phyloP scores from a whole-genome alignment of 2,329 filamentous ascomycete species.

The Diaporthe sp. region DNA sequence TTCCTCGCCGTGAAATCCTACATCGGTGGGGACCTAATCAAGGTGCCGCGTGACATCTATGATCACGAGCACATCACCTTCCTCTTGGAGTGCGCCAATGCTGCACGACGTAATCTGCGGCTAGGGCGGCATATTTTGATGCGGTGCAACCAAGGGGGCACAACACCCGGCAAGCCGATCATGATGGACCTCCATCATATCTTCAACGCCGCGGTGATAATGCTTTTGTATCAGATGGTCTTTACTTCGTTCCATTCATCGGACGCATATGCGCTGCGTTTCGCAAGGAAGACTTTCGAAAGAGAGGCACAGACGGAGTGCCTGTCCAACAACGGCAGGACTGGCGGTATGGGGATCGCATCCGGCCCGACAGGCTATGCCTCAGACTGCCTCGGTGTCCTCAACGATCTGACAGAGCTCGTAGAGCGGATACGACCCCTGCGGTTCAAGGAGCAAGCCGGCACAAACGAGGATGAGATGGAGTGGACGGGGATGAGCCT shows the following conservation, averaged over 20 bases:
- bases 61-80: conserved; percentile 46
- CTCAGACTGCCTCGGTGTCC: conserved; percentile 39
- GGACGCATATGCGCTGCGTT: conserved; percentile 53
- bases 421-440: conserved; percentile 37
- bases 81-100: conserved; percentile 57
- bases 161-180: conserved; percentile 55
- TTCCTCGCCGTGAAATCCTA: conserved; percentile 62
- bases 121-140: conserved; percentile 54
- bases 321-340: conserved; percentile 49
- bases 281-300: conserved; percentile 59
- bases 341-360: conserved; percentile 4
- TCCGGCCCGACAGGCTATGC: conserved; percentile 37
- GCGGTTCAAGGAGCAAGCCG: conserved; percentile 37
- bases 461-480: conserved; percentile 16
- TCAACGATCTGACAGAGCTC: conserved; percentile 37
- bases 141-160: conserved; percentile 44
- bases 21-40: conserved; percentile 57
- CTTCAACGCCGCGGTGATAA: conserved; percentile 64
- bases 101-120: conserved; percentile 61
- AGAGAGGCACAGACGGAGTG: conserved; percentile 49
- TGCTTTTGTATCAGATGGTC: conserved; percentile 62
- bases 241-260: conserved; percentile 50
- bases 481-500: not conserved
- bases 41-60: conserved; percentile 47
- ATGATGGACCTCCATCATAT: conserved; percentile 63